Evolutionary conservation across 2,329 filamentous ascomycete species (phyloP), one percentile per base, ranked within the genome.

Genomic region (Monosporascus sp.): DNA sequence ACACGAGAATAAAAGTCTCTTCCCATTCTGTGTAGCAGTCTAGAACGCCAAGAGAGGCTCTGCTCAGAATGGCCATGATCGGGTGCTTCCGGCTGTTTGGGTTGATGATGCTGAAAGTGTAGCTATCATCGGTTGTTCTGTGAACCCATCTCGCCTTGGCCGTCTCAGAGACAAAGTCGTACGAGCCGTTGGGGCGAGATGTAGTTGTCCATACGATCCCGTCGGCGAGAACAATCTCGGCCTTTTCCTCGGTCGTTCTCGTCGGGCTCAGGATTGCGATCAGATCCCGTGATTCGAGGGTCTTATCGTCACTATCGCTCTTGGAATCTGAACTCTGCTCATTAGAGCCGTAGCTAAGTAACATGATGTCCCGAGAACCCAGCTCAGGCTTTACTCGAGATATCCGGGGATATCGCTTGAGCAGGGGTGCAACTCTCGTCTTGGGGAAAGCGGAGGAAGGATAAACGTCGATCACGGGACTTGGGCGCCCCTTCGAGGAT

Each of bases 91-190:
- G 77, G 8, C 80, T 82, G 47, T 80, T 79, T 0, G 87, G 82
- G 60, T 88, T 82, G 61, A 93, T 84, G 56, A 90, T 82, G 71
- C 87, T 90, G 66, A 93, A 93, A 8, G 83, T 89, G 72, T 85
- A 92, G 64, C 82, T 84, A 53, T 70, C 73, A 47, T 82, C 80
- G 60, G 58, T 55, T 58, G 56, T 70, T 58, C 74, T 77, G 52
- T 78, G 81, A 15, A 89, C 85, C 89, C 89, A 93, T 49, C 88
- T 77, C 18, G 83, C 85, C 11, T 81, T 88, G 25, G 76, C 77
- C 0, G 74, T 75, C 25, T 76, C 74, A 9, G 75, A 78, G 18
- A 78, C 77, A 65, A 91, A 90, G 62, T 90, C 85, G 51, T 84
- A 88, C 5, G 80, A 82, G 8, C 82, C 81, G 50, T 76, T 80